These are phyloP conservation scores for Volvox africanus DNA, from an alignment of 139 green algal genomes.

Conservation along the genomic window DNA sequence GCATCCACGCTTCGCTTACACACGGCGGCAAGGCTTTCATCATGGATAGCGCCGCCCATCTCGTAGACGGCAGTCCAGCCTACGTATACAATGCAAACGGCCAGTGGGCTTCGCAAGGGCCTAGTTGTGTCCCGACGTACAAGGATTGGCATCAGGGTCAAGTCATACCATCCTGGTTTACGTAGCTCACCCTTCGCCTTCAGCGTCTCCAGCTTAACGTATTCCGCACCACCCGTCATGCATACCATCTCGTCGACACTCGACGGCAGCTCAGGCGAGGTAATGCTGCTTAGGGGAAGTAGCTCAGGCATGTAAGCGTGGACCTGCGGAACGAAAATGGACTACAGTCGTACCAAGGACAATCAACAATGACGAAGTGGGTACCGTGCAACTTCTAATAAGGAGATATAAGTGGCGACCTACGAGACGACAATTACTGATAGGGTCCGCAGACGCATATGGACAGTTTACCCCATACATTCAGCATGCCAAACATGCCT, in stretches of 20 bases:
- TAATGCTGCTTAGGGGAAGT: constrained; percentile 57
- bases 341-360: too few species aligned
- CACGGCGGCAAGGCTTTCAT: constrained; percentile 47
- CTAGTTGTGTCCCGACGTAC: neutral
- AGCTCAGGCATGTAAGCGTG: constrained; percentile 77
- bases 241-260: constrained; percentile 52
- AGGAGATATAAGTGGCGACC: too few species aligned
- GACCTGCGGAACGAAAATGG: constrained; percentile 60
- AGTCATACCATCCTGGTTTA: neutral
- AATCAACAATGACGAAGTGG: too few species aligned
- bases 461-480: too few species aligned
- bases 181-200: constrained; percentile 49
- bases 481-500: too few species aligned
- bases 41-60: constrained; percentile 57
- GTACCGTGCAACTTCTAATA: too few species aligned
- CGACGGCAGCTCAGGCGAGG: constrained; percentile 46
- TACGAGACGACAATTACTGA: too few species aligned
- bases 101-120: neutral
- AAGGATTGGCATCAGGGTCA: neutral
- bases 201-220: constrained; percentile 62
- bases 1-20: constrained; percentile 61
- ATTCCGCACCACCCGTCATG: constrained; percentile 57
- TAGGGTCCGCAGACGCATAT: too few species aligned
- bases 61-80: constrained; percentile 70
- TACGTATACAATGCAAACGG: neutral